phyloP scores from a whole-genome alignment of 352 stramenopile genomes.

The Pythium grandisporangium region DNA sequence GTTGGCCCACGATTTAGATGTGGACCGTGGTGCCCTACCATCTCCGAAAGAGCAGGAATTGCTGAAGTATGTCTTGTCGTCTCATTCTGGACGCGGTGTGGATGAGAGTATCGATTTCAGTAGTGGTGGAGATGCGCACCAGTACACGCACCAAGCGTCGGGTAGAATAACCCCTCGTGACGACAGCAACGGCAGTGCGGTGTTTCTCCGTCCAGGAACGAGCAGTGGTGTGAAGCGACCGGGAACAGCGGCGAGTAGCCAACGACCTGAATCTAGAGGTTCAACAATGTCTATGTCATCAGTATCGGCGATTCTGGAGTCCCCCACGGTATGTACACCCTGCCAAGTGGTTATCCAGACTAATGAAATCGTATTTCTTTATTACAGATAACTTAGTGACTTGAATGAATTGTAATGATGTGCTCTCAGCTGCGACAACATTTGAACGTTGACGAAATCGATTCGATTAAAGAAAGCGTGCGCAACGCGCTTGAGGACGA shows the following conservation, averaged over 20 bases:
- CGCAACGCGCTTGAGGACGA: constrained; percentile 49
- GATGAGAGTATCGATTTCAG: no score
- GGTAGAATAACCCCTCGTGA: constrained; percentile 8
- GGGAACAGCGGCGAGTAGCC: constrained; percentile 28
- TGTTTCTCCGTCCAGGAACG: constrained; percentile 47
- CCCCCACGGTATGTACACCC: constrained; percentile 22
- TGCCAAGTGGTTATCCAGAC: no score
- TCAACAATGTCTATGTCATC: constrained; percentile 62
- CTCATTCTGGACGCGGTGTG: no score
- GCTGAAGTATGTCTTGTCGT: constrained; percentile 47
- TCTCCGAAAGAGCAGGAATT: constrained; percentile 43
- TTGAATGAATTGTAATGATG: no score
- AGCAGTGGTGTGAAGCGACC: constrained; percentile 23
- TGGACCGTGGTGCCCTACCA: constrained; percentile 2
- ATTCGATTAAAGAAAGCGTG: constrained; percentile 54
- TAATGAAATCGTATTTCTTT: no score
- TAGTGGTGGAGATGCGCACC: no score
- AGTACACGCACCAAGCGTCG: no score
- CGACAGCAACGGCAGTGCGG: no score
- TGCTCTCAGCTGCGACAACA: constrained; percentile 27
- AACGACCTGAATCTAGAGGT: constrained; percentile 47
- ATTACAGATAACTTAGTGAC: no score
- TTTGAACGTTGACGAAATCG: constrained; percentile 67
- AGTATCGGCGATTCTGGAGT: constrained; percentile 43
- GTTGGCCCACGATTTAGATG: constrained; percentile 30